A percentile compares a stretch with the other conserved stretches of the same genome.
phyloP scores from a whole-genome alignment of 1,284 basidiomycete species.

The Ustilago trichophora region DNA sequence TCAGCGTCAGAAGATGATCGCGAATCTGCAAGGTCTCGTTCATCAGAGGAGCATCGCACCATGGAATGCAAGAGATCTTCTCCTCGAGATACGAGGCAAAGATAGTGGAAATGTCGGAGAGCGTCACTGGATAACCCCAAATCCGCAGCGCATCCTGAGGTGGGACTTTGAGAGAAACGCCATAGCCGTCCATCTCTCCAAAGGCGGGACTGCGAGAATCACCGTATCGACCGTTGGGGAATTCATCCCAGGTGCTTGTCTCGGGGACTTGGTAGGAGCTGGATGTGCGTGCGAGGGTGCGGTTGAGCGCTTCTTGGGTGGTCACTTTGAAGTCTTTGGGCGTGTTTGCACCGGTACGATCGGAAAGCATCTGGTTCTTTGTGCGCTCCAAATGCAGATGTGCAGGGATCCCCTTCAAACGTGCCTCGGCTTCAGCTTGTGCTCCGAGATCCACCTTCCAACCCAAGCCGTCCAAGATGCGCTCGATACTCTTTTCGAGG shows the following conservation, averaged over 20 bases:
- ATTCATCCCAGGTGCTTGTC: constrained; percentile 63
- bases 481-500: constrained; percentile 93
- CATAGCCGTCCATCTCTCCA: constrained; percentile 65
- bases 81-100: constrained; percentile 81
- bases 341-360: constrained; percentile 43
- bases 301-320: constrained; percentile 37
- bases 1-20: constrained; percentile 79
- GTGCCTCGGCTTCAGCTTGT: constrained; percentile 8
- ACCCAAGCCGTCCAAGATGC: constrained; percentile 73
- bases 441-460: constrained; percentile 38
- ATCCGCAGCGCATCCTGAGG: constrained; percentile 75
- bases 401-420: constrained; percentile 15
- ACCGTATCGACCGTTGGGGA: constrained; percentile 64
- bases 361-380: constrained; percentile 44
- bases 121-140: constrained; percentile 81
- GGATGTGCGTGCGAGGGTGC: constrained; percentile 39
- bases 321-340: constrained; percentile 42
- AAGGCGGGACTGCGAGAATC: constrained; percentile 64
- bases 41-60: constrained; percentile 86
- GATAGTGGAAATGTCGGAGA: constrained; percentile 78
- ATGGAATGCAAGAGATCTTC: constrained; percentile 79
- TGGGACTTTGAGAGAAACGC: constrained; percentile 63
- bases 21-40: constrained; percentile 86
- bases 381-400: constrained; percentile 36
- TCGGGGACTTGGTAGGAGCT: constrained; percentile 45